Conservation (phyloP, 371 early-diverging fungal genomes). For the Paraphysoderma sedebokerense region DNA sequence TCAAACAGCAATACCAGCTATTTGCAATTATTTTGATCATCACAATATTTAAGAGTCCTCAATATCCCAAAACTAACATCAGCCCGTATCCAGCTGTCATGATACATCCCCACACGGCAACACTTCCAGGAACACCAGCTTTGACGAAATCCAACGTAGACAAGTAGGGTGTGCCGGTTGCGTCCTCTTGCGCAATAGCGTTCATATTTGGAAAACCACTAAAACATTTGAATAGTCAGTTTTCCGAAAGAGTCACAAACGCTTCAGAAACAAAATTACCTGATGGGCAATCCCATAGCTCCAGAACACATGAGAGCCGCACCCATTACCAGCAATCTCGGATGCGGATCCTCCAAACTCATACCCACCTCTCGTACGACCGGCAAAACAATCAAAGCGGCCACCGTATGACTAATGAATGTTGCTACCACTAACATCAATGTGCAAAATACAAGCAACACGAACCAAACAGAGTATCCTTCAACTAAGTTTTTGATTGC, state of each 20-base stretch:
- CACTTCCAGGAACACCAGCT: slow-evolving; percentile 58
- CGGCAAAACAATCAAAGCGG: slow-evolving; percentile 63
- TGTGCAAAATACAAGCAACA: slow-evolving; percentile 43
- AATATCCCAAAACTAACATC: slow-evolving; percentile 35
- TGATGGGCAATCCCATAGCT: slow-evolving; percentile 90
- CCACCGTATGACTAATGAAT: slow-evolving; percentile 91
- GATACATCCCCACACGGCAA: slow-evolving; percentile 46
- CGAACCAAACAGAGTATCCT: slow-evolving; percentile 42
- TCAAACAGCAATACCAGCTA: too few species aligned
- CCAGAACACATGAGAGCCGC: slow-evolving; percentile 59
- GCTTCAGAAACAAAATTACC: slow-evolving; percentile 7
- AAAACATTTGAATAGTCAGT: background rate
- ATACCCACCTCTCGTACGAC: slow-evolving; percentile 60
- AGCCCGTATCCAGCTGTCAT: slow-evolving; percentile 60
- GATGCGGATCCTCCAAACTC: slow-evolving; percentile 56
- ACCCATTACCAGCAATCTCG: slow-evolving; percentile 77
- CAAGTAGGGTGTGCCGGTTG: slow-evolving; percentile 72
- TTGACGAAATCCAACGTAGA: slow-evolving; percentile 64
- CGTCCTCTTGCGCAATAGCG: slow-evolving; percentile 82
- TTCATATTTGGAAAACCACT: slow-evolving; percentile 92
- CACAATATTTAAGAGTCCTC: too few species aligned
- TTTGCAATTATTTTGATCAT: too few species aligned
- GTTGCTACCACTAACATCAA: slow-evolving; percentile 65
- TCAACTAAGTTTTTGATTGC: slow-evolving; percentile 40
- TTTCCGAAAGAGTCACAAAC: background rate